These are phyloP conservation scores for Colletotrichum echinochloae DNA, from an alignment of 2,329 filamentous ascomycete species.

Conservation along the genomic window DNA sequence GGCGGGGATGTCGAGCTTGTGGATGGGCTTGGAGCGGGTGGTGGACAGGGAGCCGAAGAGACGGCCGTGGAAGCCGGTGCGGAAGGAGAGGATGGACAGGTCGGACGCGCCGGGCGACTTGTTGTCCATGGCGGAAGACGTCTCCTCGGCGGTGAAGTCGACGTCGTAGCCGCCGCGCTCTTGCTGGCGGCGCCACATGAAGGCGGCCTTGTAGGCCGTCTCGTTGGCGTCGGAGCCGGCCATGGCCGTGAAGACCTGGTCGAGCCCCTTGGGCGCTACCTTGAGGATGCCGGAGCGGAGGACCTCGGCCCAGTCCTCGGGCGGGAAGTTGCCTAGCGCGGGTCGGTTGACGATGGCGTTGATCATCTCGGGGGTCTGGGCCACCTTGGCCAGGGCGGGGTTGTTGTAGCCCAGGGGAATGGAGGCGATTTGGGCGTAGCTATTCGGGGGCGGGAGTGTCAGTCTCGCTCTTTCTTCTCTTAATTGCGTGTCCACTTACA, in stretches of 20 bases:
- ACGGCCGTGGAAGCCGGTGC: constrained; percentile 88
- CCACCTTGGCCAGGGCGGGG: constrained; percentile 76
- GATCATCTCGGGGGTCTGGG: constrained; percentile 82
- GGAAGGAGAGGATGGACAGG: constrained; percentile 90
- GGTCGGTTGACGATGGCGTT: constrained; percentile 88
- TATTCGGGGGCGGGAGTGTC: constrained; percentile 46
- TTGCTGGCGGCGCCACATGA: constrained; percentile 88
- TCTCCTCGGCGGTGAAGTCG: constrained; percentile 84
- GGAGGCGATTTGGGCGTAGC: constrained; percentile 91
- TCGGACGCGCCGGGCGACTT: constrained; percentile 78
- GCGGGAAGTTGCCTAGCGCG: constrained; percentile 91
- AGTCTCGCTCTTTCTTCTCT: neutral
- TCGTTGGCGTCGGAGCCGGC: constrained; percentile 94
- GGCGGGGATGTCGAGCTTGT: constrained; percentile 94
- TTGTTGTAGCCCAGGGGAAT: constrained; percentile 96
- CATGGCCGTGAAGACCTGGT: constrained; percentile 92
- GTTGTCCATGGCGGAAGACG: constrained; percentile 83
- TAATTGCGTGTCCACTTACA: constrained; percentile 67
- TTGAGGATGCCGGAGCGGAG: constrained; percentile 84
- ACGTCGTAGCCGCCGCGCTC: constrained; percentile 82
- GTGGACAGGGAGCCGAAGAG: constrained; percentile 89
- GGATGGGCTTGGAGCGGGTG: constrained; percentile 91
- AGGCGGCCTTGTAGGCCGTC: constrained; percentile 93
- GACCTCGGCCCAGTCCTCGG: constrained; percentile 83
- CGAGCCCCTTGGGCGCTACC: constrained; percentile 83